Conservation (phyloP, 2,329 filamentous ascomycete species). For the Elsinoe fawcettii region DNA sequence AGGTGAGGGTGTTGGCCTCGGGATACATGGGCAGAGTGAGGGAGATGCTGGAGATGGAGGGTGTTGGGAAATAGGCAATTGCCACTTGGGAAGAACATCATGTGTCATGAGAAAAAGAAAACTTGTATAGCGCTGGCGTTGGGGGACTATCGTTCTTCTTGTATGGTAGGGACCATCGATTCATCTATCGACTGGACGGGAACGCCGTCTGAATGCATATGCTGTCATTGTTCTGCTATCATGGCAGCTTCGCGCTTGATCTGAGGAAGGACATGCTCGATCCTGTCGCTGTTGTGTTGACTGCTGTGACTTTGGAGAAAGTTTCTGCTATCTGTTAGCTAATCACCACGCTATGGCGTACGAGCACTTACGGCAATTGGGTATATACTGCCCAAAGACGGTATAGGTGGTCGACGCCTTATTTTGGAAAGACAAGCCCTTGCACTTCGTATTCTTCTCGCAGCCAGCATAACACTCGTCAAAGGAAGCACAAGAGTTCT, state of each 20-base stretch:
- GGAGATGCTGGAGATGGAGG: slow-evolving; percentile 32
- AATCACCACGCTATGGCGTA: neutral
- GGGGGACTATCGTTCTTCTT: slow-evolving; percentile 7
- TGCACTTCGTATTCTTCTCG: neutral
- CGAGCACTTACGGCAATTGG: neutral
- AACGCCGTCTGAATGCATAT: neutral
- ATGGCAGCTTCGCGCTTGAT: neutral
- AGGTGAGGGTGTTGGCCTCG: slow-evolving; percentile 40
- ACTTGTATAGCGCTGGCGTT: slow-evolving; percentile 15
- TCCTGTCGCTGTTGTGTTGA: neutral
- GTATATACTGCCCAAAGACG: neutral
- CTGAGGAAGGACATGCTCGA: neutral
- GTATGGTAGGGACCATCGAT: slow-evolving; percentile 7
- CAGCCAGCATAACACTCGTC: neutral
- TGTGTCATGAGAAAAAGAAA: neutral
- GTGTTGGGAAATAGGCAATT: slow-evolving; percentile 6
- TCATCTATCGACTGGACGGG: neutral
- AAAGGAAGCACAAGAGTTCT: neutral
- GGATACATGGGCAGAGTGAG: slow-evolving; percentile 43
- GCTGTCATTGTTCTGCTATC: slow-evolving; percentile 1
- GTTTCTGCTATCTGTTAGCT: neutral
- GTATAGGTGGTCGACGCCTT: neutral
- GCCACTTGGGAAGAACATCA: neutral
- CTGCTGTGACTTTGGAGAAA: neutral
- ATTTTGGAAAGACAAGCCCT: neutral